Percentiles rank a stretch among this genome's conserved stretches.
Evolutionary conservation across 257 asterid genomes (phyloP).

Genomic region (Misopates orontium): DNA sequence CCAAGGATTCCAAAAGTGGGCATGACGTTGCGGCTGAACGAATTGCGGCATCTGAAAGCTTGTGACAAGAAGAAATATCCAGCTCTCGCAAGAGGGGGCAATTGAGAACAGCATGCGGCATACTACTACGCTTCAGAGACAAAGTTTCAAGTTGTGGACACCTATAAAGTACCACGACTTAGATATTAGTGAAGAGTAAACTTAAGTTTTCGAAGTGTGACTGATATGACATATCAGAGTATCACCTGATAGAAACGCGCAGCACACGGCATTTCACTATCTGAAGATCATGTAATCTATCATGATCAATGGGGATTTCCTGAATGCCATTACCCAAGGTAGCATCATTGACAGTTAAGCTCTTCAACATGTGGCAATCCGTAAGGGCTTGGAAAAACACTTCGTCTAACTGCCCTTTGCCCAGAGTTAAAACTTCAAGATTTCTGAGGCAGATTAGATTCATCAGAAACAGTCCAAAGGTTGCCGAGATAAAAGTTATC

Average conservation of each 20-base stretch:
- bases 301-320: conserved; percentile 75
- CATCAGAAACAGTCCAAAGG: conserved; percentile 28
- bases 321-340: conserved; percentile 90
- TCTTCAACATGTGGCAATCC: conserved; percentile 74
- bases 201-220: too few species aligned
- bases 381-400: conserved; percentile 69
- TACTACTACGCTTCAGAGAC: conserved; percentile 95
- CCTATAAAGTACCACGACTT: conserved; percentile 45
- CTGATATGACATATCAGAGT: too few species aligned
- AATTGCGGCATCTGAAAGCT: conserved; percentile 95
- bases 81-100: conserved; percentile 87
- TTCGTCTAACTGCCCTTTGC: conserved; percentile 91
- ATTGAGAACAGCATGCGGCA: conserved; percentile 91
- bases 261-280: conserved; percentile 90
- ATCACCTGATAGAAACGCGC: conserved; percentile 85
- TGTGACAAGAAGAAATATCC: conserved; percentile 97
- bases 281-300: conserved; percentile 70
- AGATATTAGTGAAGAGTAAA: conserved; percentile 23
- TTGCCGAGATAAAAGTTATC: conserved; percentile 7
- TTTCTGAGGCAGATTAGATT: conserved; percentile 50
- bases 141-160: conserved; percentile 85
- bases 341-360: conserved; percentile 80
- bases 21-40: conserved; percentile 94
- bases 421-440: conserved; percentile 84
- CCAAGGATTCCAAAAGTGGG: conserved; percentile 87